A percentile compares a stretch with the other conserved stretches of the same genome.
phyloP scores from a whole-genome alignment of 2,329 filamentous ascomycete species.

The Xylariaceae sp. region DNA sequence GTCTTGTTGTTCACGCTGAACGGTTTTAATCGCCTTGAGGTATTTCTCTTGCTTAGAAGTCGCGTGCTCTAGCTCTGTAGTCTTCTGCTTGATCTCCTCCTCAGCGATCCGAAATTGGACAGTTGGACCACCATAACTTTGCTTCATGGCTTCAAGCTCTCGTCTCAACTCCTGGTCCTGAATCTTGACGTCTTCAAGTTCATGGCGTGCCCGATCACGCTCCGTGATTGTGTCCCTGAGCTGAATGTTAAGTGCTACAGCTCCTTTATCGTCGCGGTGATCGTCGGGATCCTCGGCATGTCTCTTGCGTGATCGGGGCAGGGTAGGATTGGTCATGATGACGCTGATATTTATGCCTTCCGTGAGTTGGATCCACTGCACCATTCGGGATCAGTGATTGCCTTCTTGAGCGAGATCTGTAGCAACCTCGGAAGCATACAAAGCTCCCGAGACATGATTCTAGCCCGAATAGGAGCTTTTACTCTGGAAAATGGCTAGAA shows the following conservation, averaged over 20 bases:
- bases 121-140: not conserved
- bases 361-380: conserved; percentile 1
- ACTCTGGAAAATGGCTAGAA: too few species aligned
- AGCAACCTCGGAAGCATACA: too few species aligned
- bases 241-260: not conserved
- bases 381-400: too few species aligned
- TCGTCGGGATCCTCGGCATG: not conserved
- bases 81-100: not conserved
- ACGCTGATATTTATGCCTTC: conserved; percentile 7
- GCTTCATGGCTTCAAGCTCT: not conserved
- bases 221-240: not conserved
- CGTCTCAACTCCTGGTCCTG: not conserved
- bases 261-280: not conserved
- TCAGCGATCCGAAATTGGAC: not conserved
- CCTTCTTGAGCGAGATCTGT: too few species aligned
- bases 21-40: not conserved
- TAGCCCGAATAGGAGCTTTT: too few species aligned
- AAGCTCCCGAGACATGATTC: too few species aligned
- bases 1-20: not conserved
- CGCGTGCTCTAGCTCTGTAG: not conserved
- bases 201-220: not conserved
- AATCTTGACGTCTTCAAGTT: not conserved
- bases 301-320: not conserved
- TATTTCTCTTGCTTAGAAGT: not conserved
- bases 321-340: not conserved